A percentile compares a stretch with the other conserved stretches of the same genome.
phyloP scores from a whole-genome alignment of 768 basidiomycete species.

The Trametes punicea region DNA sequence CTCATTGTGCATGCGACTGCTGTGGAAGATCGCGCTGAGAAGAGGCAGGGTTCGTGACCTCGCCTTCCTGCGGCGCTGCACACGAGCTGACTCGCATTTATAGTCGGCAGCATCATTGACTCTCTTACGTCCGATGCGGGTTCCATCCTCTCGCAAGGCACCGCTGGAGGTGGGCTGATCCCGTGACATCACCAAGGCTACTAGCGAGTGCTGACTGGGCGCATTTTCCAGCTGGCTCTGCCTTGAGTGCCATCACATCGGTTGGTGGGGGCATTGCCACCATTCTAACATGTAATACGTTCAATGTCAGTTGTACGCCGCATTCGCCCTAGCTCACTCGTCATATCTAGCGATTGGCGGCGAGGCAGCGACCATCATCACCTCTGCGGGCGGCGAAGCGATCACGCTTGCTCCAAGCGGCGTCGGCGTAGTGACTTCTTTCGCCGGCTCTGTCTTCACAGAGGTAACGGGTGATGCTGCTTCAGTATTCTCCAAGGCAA shows the following conservation, averaged over 20 bases:
- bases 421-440: conserved; percentile 42
- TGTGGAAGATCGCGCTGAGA: conserved; percentile 33
- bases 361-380: conserved; percentile 49
- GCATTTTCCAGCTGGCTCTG: conserved; percentile 33
- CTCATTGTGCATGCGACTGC: conserved; percentile 31
- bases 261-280: conserved; percentile 1
- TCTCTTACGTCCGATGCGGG: conserved; percentile 37
- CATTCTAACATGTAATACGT: not conserved
- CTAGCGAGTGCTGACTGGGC: not conserved
- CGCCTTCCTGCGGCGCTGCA: too few species aligned
- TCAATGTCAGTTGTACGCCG: not conserved
- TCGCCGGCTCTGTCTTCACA: conserved; percentile 52
- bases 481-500: conserved; percentile 23
- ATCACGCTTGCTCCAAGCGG: conserved; percentile 54
- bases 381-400: conserved; percentile 53
- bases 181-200: not conserved
- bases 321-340: not conserved
- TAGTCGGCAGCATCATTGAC: conserved; percentile 39
- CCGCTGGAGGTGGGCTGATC: conserved; percentile 24
- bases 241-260: conserved; percentile 35
- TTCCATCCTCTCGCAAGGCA: conserved; percentile 27
- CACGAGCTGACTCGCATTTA: too few species aligned
- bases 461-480: conserved; percentile 40
- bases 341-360: conserved; percentile 47
- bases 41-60: conserved; percentile 41